These are phyloP conservation scores for Cladophialophora psammophila DNA, from an alignment of 2,329 filamentous ascomycete genomes.

Conservation along the genomic window DNA sequence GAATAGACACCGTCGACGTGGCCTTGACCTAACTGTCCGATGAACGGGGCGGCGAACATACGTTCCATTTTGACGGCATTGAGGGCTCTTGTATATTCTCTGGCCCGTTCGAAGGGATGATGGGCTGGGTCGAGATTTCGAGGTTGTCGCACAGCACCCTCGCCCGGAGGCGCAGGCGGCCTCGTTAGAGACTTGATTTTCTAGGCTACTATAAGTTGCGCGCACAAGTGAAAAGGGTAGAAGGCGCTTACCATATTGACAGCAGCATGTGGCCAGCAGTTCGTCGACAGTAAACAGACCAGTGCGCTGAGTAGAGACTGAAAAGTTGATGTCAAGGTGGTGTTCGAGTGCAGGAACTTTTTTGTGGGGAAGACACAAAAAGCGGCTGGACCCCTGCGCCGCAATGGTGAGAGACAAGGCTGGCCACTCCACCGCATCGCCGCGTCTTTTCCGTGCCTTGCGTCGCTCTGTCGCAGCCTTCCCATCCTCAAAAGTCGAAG, in stretches of 20 bases:
- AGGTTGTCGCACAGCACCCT: slow-evolving; percentile 54
- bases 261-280: slow-evolving; percentile 9
- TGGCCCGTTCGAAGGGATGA: slow-evolving; percentile 88
- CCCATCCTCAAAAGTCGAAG: background rate
- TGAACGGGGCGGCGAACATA: slow-evolving; percentile 86
- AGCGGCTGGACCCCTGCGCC: slow-evolving; percentile 6
- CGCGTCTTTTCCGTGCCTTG: slow-evolving; percentile 22
- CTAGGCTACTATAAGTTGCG: slow-evolving; percentile 37
- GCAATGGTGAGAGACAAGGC: slow-evolving; percentile 10
- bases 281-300: background rate
- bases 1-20: slow-evolving; percentile 91
- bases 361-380: slow-evolving; percentile 8
- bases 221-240: background rate
- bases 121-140: slow-evolving; percentile 77
- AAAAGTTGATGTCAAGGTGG: background rate
- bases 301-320: background rate
- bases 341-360: slow-evolving; percentile 18
- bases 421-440: slow-evolving; percentile 22
- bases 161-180: slow-evolving; percentile 55
- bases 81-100: slow-evolving; percentile 80
- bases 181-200: slow-evolving; percentile 65
- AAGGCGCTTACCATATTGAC: slow-evolving; percentile 28
- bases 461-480: slow-evolving; percentile 27
- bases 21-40: slow-evolving; percentile 84
- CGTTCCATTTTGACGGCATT: slow-evolving; percentile 92